phyloP scores from a whole-genome alignment of 306 rosid species.

The Sphenostylis stenocarpa region DNA sequence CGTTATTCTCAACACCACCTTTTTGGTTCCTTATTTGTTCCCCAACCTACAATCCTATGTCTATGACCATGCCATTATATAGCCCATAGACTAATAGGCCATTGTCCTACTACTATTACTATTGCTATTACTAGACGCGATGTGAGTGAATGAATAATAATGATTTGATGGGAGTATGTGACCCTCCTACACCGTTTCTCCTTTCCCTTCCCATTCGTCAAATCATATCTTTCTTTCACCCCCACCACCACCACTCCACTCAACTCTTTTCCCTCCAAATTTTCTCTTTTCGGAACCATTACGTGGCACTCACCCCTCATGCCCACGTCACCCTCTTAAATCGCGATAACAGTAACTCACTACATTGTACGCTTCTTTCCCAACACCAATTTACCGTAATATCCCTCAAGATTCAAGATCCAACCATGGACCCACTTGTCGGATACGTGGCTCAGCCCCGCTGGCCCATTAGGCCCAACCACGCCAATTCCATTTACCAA shows the following conservation, averaged over 20 bases:
- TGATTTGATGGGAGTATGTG: slow-evolving; percentile 30
- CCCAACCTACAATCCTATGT: background rate
- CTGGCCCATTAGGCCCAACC: slow-evolving; percentile 14
- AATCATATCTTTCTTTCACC: slow-evolving; percentile 47
- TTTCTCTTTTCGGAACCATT: background rate
- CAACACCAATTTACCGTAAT: background rate
- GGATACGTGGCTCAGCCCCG: slow-evolving; percentile 35
- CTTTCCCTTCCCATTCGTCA: slow-evolving; percentile 36
- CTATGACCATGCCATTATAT: background rate
- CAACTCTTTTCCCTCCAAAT: slow-evolving; percentile 51
- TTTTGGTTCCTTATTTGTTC: slow-evolving; percentile 24
- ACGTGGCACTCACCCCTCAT: slow-evolving; percentile 43
- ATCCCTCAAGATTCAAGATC: background rate
- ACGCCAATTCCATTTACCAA: background rate
- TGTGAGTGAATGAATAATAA: background rate
- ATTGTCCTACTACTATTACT: background rate
- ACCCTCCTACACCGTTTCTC: slow-evolving; percentile 16
- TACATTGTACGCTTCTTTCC: too few species aligned
- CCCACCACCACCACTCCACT: slow-evolving; percentile 22
- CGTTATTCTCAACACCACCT: slow-evolving; percentile 19
- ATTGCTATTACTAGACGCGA: background rate
- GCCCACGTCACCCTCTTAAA: slow-evolving; percentile 29
- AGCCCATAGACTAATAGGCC: background rate
- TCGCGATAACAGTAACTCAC: too few species aligned
- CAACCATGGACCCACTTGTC: slow-evolving; percentile 5